Evolutionary conservation across 2,329 filamentous ascomycete species (phyloP), one percentile per base, ranked within the genome.

Genomic region (Emmonsia crescens): DNA sequence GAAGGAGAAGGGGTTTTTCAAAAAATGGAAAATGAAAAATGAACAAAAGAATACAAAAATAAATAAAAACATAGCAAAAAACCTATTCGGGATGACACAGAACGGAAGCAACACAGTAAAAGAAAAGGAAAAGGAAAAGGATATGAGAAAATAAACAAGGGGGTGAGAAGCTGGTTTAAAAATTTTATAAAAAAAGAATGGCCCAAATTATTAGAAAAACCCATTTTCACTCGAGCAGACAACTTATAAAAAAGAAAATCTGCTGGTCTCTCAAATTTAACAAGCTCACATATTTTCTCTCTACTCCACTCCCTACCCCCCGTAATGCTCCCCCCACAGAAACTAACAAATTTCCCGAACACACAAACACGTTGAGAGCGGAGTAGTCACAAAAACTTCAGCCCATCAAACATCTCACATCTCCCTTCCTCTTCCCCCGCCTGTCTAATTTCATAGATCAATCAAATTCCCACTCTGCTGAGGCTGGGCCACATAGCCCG

Each of bases 381-480:
- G n/a, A n/a, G n/a, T n/a, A n/a, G n/a, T n/a, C n/a, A n/a, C n/a
- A n/a, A n/a, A n/a, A n/a, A n/a, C n/a, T n/a, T n/a, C n/a, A n/a
- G n/a, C n/a, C 9, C 3, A 12, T 38, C 36, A 36, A 10, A 38
- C 2, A 38, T 14, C 36, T 38, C 42, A 21, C 42, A 9, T 14
- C 48, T 3, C n/a, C 10, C 27, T 3, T 29, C 29, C 1, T n/a
- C 24, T 21, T 33, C 49, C 29, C 19, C 12, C 12, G 9, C 10
- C 29, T 19, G 12, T 51, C 49, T 21, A 46, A 57, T 19, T 61
- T 67, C 70, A 85, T 68, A 87, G 73, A 73, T 87, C 84, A 71
- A 87, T 87, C 75, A 87, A 71, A 70, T 84, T 86, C 60, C 82
- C 81, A 62, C 78, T 74, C 59, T 78, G 77, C 61, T 75, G 74